Percentiles rank a stretch among this genome's conserved stretches.
Conservation (phyloP, 1,139 yeast genomes). For the Yamadazyma sp. region DNA sequence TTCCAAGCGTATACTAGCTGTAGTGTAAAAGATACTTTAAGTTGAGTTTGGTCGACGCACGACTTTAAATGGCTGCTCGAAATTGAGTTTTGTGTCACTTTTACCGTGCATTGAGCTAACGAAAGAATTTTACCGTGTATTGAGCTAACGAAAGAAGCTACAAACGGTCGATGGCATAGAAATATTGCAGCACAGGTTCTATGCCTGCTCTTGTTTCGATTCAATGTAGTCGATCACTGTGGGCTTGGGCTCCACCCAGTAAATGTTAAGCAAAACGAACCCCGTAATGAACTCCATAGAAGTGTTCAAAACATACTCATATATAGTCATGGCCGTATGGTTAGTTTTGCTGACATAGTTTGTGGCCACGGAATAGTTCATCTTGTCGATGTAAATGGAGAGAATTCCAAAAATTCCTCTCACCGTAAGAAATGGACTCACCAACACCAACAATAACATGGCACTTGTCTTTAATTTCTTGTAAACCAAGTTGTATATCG, state of each 20-base stretch:
- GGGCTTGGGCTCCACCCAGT: no score
- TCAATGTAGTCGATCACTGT: no score
- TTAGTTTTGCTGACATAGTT: constrained; percentile 26
- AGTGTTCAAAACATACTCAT: constrained; percentile 37
- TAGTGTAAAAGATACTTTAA: no score
- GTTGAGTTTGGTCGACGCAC: no score
- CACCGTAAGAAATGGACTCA: constrained; percentile 7
- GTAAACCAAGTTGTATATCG: constrained; percentile 17
- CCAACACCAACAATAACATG: constrained; percentile 15
- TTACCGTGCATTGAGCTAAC: no score
- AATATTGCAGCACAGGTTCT: no score
- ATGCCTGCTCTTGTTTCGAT: not conserved
- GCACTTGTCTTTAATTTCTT: constrained; percentile 20
- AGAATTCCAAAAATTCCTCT: constrained; percentile 12
- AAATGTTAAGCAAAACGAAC: not conserved
- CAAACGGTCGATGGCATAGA: no score
- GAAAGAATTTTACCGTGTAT: no score
- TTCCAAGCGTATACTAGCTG: no score
- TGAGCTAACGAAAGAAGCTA: no score
- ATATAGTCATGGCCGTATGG: constrained; percentile 22
- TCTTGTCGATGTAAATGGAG: constrained; percentile 6
- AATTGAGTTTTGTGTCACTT: no score
- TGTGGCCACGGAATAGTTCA: constrained; percentile 18
- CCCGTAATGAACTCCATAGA: constrained; percentile 37
- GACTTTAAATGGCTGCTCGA: no score